phyloP scores from a whole-genome alignment of 306 rosid species.

The Medicago arabica region DNA sequence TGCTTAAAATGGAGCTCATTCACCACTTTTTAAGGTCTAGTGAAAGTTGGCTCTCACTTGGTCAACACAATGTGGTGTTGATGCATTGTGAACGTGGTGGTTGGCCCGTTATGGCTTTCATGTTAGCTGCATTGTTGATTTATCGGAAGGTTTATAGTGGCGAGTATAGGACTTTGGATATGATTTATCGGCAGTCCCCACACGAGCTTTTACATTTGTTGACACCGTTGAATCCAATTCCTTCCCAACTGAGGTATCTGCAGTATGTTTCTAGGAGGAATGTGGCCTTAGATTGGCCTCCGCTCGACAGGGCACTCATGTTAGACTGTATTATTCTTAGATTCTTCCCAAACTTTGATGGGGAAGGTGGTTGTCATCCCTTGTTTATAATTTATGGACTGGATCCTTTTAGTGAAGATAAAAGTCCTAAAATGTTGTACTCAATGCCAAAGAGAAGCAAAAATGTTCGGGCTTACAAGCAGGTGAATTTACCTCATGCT shows the following conservation, averaged over 20 bases:
- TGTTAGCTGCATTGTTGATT: slow-evolving; percentile 87
- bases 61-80: slow-evolving; percentile 74
- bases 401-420: slow-evolving; percentile 71
- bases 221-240: slow-evolving; percentile 77
- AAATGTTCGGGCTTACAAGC: slow-evolving; percentile 67
- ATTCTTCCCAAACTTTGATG: slow-evolving; percentile 74
- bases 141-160: slow-evolving; percentile 71
- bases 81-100: slow-evolving; percentile 97
- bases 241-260: slow-evolving; percentile 90
- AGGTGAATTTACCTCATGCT: slow-evolving; percentile 58
- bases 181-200: slow-evolving; percentile 91
- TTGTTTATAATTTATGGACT: slow-evolving; percentile 84
- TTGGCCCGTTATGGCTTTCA: slow-evolving; percentile 93
- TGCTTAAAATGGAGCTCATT: slow-evolving; percentile 81
- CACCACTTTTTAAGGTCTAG: slow-evolving; percentile 89
- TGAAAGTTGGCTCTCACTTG: slow-evolving; percentile 94
- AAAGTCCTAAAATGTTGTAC: slow-evolving; percentile 64
- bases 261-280: slow-evolving; percentile 89
- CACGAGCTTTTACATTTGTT: slow-evolving; percentile 75
- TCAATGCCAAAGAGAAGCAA: slow-evolving; percentile 73
- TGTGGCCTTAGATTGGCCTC: slow-evolving; percentile 93
- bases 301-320: slow-evolving; percentile 80
- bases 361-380: slow-evolving; percentile 81
- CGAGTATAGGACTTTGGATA: slow-evolving; percentile 89
- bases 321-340: slow-evolving; percentile 90